A percentile compares a stretch with the other conserved stretches of the same genome.
These are phyloP conservation scores for Lactifluus echinatus DNA, from an alignment of 768 basidiomycete genomes.

Conservation along the genomic window DNA sequence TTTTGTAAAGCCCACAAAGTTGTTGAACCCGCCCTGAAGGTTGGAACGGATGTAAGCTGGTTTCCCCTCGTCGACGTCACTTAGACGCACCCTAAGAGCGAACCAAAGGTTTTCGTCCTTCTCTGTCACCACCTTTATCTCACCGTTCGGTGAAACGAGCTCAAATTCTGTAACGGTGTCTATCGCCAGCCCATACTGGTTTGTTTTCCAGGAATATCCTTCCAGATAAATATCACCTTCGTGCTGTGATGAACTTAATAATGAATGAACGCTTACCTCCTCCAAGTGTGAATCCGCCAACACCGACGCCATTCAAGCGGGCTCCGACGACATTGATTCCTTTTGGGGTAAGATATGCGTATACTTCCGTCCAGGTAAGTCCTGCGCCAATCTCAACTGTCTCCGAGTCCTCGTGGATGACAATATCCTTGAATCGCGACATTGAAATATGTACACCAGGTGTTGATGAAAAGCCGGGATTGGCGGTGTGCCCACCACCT, in stretches of 20 bases:
- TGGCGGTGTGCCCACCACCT: conserved; percentile 20
- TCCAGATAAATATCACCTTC: neutral
- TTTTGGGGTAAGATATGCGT: conserved; percentile 10
- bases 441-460: conserved; percentile 22
- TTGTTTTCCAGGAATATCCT: conserved; percentile 18
- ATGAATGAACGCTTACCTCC: neutral
- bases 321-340: conserved; percentile 21
- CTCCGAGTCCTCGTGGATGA: neutral
- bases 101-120: conserved; percentile 16
- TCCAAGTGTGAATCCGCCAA: conserved; percentile 20
- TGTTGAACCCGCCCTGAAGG: conserved; percentile 12
- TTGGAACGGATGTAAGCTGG: neutral
- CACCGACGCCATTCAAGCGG: conserved; percentile 19
- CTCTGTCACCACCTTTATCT: conserved; percentile 13
- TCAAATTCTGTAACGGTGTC: conserved; percentile 20
- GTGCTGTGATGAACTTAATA: no score
- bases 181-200: conserved; percentile 18
- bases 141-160: conserved; percentile 20
- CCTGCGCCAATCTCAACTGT: conserved; percentile 20
- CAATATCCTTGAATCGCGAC: conserved; percentile 14
- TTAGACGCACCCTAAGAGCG: conserved; percentile 5
- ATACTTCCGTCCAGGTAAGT: conserved; percentile 23
- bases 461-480: conserved; percentile 23
- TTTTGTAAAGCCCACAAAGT: neutral
- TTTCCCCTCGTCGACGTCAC: no score